Evolutionary conservation across 495 filamentous ascomycete species (phyloP).

Genomic region (Paragyromitra xinjiangensis): DNA sequence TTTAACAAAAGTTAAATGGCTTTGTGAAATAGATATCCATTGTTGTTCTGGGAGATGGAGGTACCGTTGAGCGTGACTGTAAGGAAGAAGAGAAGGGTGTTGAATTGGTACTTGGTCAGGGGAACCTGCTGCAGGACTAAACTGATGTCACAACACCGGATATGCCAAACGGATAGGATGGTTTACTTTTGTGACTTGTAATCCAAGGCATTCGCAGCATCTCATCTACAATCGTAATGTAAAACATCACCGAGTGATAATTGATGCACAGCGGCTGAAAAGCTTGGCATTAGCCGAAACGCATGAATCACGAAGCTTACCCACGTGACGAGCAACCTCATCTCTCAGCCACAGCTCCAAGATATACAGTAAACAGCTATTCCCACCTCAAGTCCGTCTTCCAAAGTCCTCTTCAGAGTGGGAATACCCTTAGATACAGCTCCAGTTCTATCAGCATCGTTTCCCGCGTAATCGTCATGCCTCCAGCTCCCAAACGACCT

Average conservation of each 20-base stretch:
- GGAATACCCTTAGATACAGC: background rate
- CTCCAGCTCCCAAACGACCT: conserved; percentile 24
- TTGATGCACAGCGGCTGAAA: background rate
- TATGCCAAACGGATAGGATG: too few relatives aligned
- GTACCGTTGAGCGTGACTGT: too few relatives aligned
- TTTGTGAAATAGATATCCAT: conserved; percentile 31
- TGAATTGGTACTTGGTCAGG: too few relatives aligned
- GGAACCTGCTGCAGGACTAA: too few relatives aligned
- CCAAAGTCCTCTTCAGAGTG: background rate
- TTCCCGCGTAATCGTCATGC: conserved; percentile 13
- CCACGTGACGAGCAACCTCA: conserved; percentile 34
- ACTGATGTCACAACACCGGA: too few relatives aligned
- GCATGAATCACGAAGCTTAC: conserved; percentile 15
- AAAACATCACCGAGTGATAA: conserved; percentile 9
- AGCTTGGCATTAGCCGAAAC: conserved; percentile 1
- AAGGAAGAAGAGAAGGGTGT: too few relatives aligned
- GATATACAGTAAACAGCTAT: conserved; percentile 19
- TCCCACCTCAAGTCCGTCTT: background rate
- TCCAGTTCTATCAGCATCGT: background rate
- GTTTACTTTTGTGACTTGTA: too few relatives aligned
- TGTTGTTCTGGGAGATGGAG: background rate
- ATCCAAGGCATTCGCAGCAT: background rate
- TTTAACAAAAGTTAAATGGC: conserved; percentile 24
- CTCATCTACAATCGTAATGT: background rate
- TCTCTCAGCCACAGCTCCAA: conserved; percentile 6